phyloP scores from a whole-genome alignment of 2,329 filamentous ascomycete species.

The Elsinoe necatrix region DNA sequence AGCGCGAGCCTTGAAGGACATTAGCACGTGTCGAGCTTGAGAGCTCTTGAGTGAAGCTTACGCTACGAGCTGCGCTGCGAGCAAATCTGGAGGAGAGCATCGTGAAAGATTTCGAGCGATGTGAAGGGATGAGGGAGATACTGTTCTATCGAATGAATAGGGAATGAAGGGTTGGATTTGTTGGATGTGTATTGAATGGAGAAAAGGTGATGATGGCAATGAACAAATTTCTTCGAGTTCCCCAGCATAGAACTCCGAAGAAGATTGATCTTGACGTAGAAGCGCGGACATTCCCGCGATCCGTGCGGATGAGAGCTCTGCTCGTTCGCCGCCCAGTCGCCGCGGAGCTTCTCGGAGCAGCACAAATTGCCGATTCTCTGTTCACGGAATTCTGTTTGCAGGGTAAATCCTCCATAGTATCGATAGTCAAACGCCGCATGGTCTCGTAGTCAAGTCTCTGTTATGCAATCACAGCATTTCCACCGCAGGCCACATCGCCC shows the following conservation, averaged over 20 bases:
- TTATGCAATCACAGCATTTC: slow-evolving; percentile 28
- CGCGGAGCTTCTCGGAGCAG: neutral
- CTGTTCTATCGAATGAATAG: neutral
- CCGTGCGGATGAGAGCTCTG: neutral
- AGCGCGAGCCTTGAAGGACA: slow-evolving; percentile 23
- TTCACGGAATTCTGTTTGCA: too few relatives aligned
- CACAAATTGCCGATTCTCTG: neutral
- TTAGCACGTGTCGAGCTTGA: slow-evolving; percentile 9
- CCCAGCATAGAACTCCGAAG: slow-evolving; percentile 3
- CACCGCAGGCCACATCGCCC: slow-evolving; percentile 44
- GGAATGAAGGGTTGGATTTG: neutral
- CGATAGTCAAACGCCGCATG: neutral
- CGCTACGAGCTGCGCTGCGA: slow-evolving; percentile 31
- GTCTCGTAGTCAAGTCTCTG: neutral
- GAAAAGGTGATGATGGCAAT: neutral
- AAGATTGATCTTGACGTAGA: neutral
- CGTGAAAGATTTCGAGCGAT: slow-evolving; percentile 16
- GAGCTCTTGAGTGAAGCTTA: slow-evolving; percentile 21
- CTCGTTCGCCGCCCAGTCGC: neutral
- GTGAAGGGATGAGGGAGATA: neutral
- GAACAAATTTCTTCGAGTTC: slow-evolving; percentile 5
- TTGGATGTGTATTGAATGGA: neutral
- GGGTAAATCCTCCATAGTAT: neutral
- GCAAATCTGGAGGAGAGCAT: slow-evolving; percentile 31
- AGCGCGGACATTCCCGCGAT: neutral